Percentiles rank a stretch among this genome's conserved stretches.
Conservation (phyloP, 2,329 filamentous ascomycete genomes). For the Aspergillus hortae region DNA sequence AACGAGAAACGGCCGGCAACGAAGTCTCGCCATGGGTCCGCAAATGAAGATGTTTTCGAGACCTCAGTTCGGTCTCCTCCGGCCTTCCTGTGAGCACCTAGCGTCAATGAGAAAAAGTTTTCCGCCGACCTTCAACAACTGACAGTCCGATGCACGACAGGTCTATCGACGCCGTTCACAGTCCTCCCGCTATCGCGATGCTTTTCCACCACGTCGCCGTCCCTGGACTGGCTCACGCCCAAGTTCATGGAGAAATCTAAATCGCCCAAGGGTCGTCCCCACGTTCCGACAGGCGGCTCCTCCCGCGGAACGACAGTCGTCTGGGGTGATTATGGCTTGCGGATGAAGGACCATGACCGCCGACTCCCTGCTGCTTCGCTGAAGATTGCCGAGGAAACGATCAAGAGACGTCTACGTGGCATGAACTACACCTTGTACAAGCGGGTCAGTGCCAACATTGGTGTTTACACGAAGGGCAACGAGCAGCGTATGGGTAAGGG, state of each 20-base stretch:
- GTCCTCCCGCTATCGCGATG: constrained; percentile 50
- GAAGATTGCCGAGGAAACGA: constrained; percentile 89
- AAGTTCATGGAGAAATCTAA: constrained; percentile 77
- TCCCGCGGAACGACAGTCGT: constrained; percentile 90
- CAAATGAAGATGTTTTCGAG: constrained; percentile 35
- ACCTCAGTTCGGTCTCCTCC: constrained; percentile 31
- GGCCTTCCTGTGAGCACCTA: constrained; percentile 30
- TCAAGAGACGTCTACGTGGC: constrained; percentile 81
- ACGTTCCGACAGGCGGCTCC: constrained; percentile 86
- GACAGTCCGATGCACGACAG: constrained; percentile 18
- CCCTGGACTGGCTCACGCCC: constrained; percentile 75
- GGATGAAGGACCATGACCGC: constrained; percentile 90
- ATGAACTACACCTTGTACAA: constrained; percentile 92
- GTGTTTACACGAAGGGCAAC: constrained; percentile 92
- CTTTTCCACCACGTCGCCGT: constrained; percentile 68
- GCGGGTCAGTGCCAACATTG: constrained; percentile 85
- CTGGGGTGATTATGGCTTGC: constrained; percentile 93
- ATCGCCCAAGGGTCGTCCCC: constrained; percentile 80
- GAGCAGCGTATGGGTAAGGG: constrained; percentile 99
- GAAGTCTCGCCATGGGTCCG: constrained; percentile 29
- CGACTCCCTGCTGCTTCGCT: constrained; percentile 83
- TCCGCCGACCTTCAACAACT: constrained; percentile 7
- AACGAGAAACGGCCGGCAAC: constrained; percentile 6
- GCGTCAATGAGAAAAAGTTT: constrained; percentile 8
- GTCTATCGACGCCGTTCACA: constrained; percentile 24